Evolutionary conservation across 768 basidiomycete species (phyloP), one percentile per base, ranked within the genome.

Genomic region (Termitomyces sp.): DNA sequence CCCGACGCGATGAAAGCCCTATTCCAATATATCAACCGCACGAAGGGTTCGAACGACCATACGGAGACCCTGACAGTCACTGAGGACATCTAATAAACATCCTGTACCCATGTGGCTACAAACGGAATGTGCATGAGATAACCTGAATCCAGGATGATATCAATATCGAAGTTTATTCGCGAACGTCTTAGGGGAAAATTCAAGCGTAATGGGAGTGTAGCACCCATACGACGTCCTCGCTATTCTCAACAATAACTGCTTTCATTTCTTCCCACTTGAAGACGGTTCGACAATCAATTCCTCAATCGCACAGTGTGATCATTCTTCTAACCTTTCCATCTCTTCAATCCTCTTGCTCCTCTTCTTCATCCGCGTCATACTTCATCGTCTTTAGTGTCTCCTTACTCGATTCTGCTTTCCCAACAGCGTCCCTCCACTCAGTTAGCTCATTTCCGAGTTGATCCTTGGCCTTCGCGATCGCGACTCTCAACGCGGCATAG

Each of bases 171-270:
- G 61, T 92, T 95, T 55, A 73, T 94, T 64, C 82, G 83, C 57
- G 90, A 94, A 72, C 79, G 92, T 42, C 91, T 91, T 33, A 33
- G 46, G 77, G 91, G 91, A 44, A 75, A 76, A 64, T 76, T 77
- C 62, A 78, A 76, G 71, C 71, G 69, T 67, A 71, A 72, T 54
- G 75, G 74, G 62, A 72, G 63, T 52, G 41, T 53, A 17, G 28
- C 28, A 38, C 14, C 26, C 33, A 10, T 33, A 33, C 12, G 30
- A 14, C 53, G 41, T 57, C 26, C 50, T 54, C 23, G 46, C 51
- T 58, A 55, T 44, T 53, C 56, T 55, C 46, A 40, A 31, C 40
- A 8, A 50, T 35, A 46, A 37, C 40, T 31, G 19, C 33, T 56
- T 55, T 53, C 52, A 53, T 12, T 53, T 47, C 17, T 37, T 37